These are phyloP conservation scores for Metarhizium brunneum DNA, from an alignment of 2,329 filamentous ascomycete genomes.

Conservation along the genomic window DNA sequence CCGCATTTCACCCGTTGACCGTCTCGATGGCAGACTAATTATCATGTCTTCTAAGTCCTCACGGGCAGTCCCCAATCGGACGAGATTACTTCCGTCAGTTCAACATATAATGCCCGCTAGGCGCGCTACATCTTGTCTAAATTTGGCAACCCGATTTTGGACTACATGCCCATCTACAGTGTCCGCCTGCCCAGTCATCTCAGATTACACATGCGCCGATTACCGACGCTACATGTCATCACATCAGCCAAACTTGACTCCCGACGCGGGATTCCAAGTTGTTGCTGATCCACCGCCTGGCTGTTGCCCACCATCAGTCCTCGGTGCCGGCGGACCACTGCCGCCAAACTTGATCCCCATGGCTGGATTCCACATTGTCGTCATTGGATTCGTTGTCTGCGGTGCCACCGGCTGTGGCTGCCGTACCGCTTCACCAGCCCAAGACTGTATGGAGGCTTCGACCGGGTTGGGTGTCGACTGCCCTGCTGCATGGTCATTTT, in stretches of 20 bases:
- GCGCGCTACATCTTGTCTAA: no score
- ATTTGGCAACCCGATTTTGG: no score
- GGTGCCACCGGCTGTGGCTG: constrained; percentile 41
- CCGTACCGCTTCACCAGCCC: constrained; percentile 48
- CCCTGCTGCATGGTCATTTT: constrained; percentile 15
- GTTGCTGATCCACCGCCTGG: constrained; percentile 20
- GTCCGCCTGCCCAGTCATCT: no score
- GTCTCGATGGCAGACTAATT: no score
- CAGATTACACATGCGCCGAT: constrained; percentile 6
- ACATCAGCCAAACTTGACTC: constrained; percentile 44
- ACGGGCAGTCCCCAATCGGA: no score
- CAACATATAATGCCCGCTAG: no score
- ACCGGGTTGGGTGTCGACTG: constrained; percentile 19
- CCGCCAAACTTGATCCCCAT: constrained; percentile 66
- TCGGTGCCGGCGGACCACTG: constrained; percentile 6
- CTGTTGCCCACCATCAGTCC: constrained; percentile 8
- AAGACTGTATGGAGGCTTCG: constrained; percentile 50
- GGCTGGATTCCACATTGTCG: constrained; percentile 59
- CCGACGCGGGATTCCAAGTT: constrained; percentile 50
- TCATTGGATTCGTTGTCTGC: constrained; percentile 19
- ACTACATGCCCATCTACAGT: no score
- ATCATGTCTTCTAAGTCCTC: no score
- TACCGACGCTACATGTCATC: constrained; percentile 19
- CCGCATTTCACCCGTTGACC: no score
- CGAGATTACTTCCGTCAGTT: no score